Conservation (phyloP, 1,284 basidiomycete genomes). For the Xanthoconium separans region DNA sequence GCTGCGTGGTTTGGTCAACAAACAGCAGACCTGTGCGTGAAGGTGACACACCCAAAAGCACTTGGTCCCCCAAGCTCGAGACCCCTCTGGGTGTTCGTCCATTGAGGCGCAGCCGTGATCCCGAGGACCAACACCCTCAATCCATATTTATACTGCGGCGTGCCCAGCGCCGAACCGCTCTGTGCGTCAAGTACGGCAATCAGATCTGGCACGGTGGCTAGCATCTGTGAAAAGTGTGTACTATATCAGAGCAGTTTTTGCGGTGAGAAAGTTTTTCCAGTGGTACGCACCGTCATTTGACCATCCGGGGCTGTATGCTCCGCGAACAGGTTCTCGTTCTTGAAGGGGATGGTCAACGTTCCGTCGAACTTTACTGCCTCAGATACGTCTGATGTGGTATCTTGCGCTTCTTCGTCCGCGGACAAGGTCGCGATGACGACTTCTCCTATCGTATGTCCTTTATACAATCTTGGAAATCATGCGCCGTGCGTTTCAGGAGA, state of each 20-base stretch:
- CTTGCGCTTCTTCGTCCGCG: slow-evolving; percentile 28
- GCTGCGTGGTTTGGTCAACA: slow-evolving; percentile 18
- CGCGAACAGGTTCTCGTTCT: slow-evolving; percentile 59
- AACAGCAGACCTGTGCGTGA: not conserved
- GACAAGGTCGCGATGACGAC: slow-evolving; percentile 41
- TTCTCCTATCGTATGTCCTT: slow-evolving; percentile 51
- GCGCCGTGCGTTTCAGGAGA: not conserved
- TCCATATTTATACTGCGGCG: slow-evolving; percentile 50
- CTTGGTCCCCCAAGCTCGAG: slow-evolving; percentile 51
- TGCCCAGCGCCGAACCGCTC: slow-evolving; percentile 53
- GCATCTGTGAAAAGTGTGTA: slow-evolving; percentile 20
- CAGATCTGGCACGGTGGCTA: slow-evolving; percentile 55
- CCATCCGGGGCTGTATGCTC: slow-evolving; percentile 37
- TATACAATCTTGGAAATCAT: slow-evolving; percentile 27
- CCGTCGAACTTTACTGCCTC: slow-evolving; percentile 24
- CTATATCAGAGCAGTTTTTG: slow-evolving; percentile 6
- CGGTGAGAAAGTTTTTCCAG: not conserved
- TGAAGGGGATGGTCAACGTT: slow-evolving; percentile 49
- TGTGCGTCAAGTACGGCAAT: slow-evolving; percentile 59
- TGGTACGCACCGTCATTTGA: slow-evolving; percentile 14
- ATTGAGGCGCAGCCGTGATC: slow-evolving; percentile 54
- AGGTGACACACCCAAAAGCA: slow-evolving; percentile 32
- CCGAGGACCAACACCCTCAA: slow-evolving; percentile 56
- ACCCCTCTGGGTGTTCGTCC: slow-evolving; percentile 51
- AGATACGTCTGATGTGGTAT: slow-evolving; percentile 4